phyloP scores from a whole-genome alignment of 192 early-diverging fungal species.

The Backusella morwellensis region DNA sequence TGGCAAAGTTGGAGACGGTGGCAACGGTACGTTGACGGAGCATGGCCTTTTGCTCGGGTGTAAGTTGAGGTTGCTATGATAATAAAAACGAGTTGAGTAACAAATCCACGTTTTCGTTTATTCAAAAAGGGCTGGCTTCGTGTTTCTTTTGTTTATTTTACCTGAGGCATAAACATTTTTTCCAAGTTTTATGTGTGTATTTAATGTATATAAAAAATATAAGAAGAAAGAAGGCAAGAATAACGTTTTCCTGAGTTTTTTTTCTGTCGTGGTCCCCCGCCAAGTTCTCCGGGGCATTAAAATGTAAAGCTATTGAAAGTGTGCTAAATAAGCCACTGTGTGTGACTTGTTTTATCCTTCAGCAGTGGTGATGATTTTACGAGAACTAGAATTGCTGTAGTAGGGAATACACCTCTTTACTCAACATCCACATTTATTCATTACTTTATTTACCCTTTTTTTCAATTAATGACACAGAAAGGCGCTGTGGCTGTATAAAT shows the following conservation, averaged over 20 bases:
- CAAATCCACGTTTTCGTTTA: neutral
- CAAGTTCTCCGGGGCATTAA: neutral
- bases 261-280: slow-evolving; percentile 1
- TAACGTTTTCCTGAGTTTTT: neutral
- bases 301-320: neutral
- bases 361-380: too few relatives aligned
- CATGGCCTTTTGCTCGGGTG: slow-evolving; percentile 34
- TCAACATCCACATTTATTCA: too few relatives aligned
- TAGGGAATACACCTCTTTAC: too few relatives aligned
- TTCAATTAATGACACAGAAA: too few relatives aligned
- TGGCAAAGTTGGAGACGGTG: slow-evolving; percentile 31
- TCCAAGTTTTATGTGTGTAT: neutral
- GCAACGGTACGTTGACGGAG: slow-evolving; percentile 32
- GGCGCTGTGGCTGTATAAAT: neutral
- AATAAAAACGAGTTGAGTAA: slow-evolving; percentile 1
- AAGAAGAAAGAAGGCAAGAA: neutral
- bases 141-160: slow-evolving; percentile 2
- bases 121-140: neutral
- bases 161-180: slow-evolving; percentile 35
- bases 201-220: neutral
- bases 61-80: slow-evolving; percentile 29
- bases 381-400: too few relatives aligned
- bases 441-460: too few relatives aligned
- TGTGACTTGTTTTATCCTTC: neutral
- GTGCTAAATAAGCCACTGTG: neutral